A percentile compares a stretch with the other conserved stretches of the same genome.
Conservation (phyloP, 495 filamentous ascomycete species). For the Aspergillus incahuasiensis region DNA sequence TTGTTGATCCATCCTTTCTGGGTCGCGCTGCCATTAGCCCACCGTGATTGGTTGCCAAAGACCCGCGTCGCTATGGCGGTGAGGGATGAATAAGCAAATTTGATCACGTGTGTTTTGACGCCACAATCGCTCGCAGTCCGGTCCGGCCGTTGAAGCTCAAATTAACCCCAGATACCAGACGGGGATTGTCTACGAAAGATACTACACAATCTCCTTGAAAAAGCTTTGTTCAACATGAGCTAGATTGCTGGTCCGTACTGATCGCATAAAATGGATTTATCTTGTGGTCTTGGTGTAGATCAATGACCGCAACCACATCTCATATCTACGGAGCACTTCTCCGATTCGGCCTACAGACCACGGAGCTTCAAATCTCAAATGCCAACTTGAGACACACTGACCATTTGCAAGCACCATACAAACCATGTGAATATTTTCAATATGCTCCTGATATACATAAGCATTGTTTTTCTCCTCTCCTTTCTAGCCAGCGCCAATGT, state of each 20-base stretch:
- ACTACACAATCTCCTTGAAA: not conserved
- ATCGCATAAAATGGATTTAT: too few species aligned
- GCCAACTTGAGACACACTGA: not conserved
- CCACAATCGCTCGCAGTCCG: conserved; percentile 4
- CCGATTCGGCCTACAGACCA: not conserved
- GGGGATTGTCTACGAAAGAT: not conserved
- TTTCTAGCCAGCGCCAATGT: conserved; percentile 57
- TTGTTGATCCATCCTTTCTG: conserved; percentile 38
- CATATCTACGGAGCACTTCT: not conserved
- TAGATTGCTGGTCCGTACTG: not conserved
- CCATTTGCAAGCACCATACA: not conserved
- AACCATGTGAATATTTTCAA: conserved; percentile 4
- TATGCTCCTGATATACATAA: conserved; percentile 16
- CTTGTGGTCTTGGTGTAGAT: too few species aligned
- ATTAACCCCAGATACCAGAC: too few species aligned
- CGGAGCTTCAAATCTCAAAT: not conserved
- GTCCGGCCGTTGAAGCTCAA: not conserved
- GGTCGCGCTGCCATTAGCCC: conserved; percentile 31
- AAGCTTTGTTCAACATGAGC: not conserved
- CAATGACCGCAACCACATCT: too few species aligned
- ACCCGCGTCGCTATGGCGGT: conserved; percentile 16
- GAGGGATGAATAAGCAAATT: conserved; percentile 23
- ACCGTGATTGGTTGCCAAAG: conserved; percentile 28
- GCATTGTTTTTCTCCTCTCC: conserved; percentile 30
- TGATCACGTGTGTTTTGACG: conserved; percentile 20